These are phyloP conservation scores for Endocalyx cinctus DNA, from an alignment of 2,329 filamentous ascomycete genomes.

Conservation along the genomic window DNA sequence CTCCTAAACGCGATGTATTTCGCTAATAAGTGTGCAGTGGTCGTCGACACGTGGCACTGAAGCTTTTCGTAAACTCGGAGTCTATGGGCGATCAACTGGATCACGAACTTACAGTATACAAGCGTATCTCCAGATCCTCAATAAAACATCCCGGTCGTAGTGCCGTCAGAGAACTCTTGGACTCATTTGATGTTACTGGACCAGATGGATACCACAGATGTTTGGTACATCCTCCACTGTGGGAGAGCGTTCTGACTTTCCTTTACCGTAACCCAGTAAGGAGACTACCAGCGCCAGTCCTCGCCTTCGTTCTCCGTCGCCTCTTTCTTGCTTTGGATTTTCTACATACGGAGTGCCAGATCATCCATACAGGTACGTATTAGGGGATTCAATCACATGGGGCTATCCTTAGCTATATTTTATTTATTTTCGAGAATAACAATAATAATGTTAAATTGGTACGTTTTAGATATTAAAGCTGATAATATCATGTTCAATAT, in stretches of 20 bases:
- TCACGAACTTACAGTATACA: conserved; percentile 39
- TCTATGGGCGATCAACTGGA: conserved; percentile 20
- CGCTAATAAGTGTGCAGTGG: conserved; percentile 7
- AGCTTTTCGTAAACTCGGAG: conserved; percentile 21
- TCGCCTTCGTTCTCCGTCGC: conserved; percentile 31
- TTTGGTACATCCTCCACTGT: conserved; percentile 36
- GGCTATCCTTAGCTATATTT: no score
- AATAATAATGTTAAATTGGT: no score
- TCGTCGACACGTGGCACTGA: conserved; percentile 29
- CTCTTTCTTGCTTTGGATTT: conserved; percentile 41
- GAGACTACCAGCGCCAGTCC: conserved; percentile 29
- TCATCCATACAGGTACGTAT: conserved; percentile 40
- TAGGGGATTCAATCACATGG: no score
- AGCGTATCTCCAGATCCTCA: conserved; percentile 26
- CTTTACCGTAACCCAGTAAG: conserved; percentile 33
- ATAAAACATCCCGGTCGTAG: conserved; percentile 26
- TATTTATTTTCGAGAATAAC: no score
- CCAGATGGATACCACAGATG: conserved; percentile 32
- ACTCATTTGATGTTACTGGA: conserved; percentile 32
- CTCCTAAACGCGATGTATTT: background rate
- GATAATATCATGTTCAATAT: conserved; percentile 43
- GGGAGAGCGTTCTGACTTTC: conserved; percentile 36
- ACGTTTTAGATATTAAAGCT: conserved; percentile 36
- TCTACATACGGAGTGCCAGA: conserved; percentile 39
- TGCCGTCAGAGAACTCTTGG: conserved; percentile 29